A percentile compares a stretch with the other conserved stretches of the same genome.
These are phyloP conservation scores for Candida boleticola DNA, from an alignment of 805 yeast species.

Conservation along the genomic window DNA sequence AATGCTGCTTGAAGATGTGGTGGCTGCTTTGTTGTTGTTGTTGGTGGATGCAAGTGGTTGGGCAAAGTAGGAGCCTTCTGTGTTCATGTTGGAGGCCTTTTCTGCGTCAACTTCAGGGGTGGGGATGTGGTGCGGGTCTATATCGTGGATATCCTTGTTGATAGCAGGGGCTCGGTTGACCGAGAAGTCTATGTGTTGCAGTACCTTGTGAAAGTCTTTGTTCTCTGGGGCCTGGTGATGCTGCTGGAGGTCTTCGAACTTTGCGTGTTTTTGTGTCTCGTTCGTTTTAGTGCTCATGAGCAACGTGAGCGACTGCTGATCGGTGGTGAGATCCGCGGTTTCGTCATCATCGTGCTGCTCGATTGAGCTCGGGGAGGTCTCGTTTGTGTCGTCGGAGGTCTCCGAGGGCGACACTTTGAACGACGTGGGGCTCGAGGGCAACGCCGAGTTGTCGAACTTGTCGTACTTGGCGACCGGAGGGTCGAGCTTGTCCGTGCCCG, in stretches of 20 bases:
- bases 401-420: slow-evolving; percentile 24
- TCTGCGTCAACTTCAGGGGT: neutral
- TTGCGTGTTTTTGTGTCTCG: neutral
- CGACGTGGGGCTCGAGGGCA: slow-evolving; percentile 24
- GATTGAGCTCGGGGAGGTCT: slow-evolving; percentile 24
- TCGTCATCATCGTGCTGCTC: slow-evolving; percentile 11
- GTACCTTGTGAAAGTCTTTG: neutral
- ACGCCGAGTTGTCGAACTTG: neutral
- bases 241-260: neutral
- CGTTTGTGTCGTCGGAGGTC: slow-evolving; percentile 21
- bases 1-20: neutral
- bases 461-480: neutral
- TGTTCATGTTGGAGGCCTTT: neutral
- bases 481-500: neutral
- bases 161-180: neutral
- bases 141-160: neutral
- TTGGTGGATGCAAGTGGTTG: neutral
- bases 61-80: neutral
- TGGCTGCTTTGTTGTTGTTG: too few relatives aligned
- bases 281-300: slow-evolving; percentile 1
- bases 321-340: neutral
- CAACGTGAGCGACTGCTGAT: neutral
- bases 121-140: neutral
- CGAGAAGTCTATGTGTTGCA: too few relatives aligned
- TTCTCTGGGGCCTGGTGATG: neutral